These are phyloP conservation scores for Monosporozyma unispora DNA, from an alignment of 805 yeast genomes.

Conservation along the genomic window DNA sequence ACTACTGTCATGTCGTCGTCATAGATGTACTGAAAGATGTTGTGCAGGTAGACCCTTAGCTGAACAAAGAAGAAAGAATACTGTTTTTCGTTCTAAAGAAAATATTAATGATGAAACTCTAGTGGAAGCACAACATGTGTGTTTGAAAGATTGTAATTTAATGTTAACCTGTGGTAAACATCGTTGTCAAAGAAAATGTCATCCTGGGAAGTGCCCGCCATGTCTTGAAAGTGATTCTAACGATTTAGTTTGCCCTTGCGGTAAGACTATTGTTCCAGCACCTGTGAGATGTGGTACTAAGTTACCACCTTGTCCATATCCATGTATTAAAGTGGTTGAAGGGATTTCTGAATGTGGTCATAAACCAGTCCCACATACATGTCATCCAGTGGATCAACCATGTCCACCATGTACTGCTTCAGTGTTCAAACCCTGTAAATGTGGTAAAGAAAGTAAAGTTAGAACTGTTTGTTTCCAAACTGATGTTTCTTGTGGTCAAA, in stretches of 20 bases:
- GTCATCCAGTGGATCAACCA: slow-evolving; percentile 54
- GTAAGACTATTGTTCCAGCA: slow-evolving; percentile 64
- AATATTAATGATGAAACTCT: slow-evolving; percentile 40
- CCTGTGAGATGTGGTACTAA: slow-evolving; percentile 80
- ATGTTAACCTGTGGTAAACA: slow-evolving; percentile 60
- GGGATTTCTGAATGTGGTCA: slow-evolving; percentile 56
- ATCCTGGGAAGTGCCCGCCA: slow-evolving; percentile 70
- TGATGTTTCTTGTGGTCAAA: slow-evolving; percentile 57
- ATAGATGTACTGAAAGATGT: slow-evolving; percentile 60
- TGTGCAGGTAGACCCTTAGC: slow-evolving; percentile 63
- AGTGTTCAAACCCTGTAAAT: slow-evolving; percentile 49
- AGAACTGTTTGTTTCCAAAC: slow-evolving; percentile 62
- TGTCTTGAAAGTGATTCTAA: slow-evolving; percentile 75
- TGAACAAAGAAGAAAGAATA: slow-evolving; percentile 35
- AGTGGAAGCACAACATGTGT: slow-evolving; percentile 68
- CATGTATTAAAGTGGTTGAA: slow-evolving; percentile 43
- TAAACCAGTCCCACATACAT: slow-evolving; percentile 54
- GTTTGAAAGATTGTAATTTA: slow-evolving; percentile 57
- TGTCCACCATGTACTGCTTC: slow-evolving; percentile 75
- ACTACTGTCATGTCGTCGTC: slow-evolving; percentile 69
- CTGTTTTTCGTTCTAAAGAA: slow-evolving; percentile 27
- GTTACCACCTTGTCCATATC: slow-evolving; percentile 55
- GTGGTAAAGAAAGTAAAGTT: slow-evolving; percentile 44
- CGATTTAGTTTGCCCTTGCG: slow-evolving; percentile 74
- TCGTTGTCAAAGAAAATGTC: slow-evolving; percentile 62